Evolutionary conservation across 2,329 filamentous ascomycete genomes (phyloP).

Genomic region (Chaetomium globosum): DNA sequence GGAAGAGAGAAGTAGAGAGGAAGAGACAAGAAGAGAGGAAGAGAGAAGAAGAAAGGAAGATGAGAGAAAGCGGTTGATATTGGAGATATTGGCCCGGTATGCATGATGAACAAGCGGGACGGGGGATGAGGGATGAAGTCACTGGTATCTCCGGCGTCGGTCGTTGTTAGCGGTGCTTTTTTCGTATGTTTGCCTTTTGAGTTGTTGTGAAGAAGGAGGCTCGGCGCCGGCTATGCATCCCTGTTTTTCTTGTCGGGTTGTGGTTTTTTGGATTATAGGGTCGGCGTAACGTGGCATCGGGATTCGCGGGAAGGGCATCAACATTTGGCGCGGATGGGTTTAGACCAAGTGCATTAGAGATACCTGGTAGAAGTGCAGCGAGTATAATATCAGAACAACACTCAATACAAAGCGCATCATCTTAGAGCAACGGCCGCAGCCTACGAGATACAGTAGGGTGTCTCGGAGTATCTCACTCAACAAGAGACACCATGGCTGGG

Average conservation of each 20-base stretch:
- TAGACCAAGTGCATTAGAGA: conserved; percentile 12
- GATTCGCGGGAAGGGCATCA: background rate
- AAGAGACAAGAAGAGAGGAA: background rate
- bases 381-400: conserved; percentile 8
- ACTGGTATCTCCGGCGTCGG: background rate
- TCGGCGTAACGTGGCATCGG: conserved; percentile 15
- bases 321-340: conserved; percentile 5
- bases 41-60: background rate
- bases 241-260: background rate
- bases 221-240: background rate
- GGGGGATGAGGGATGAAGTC: background rate
- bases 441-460: background rate
- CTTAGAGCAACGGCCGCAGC: background rate
- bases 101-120: background rate
- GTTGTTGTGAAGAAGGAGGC: background rate
- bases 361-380: conserved; percentile 5
- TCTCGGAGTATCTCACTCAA: background rate
- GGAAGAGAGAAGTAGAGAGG: background rate
- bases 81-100: background rate
- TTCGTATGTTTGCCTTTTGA: background rate
- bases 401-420: background rate
- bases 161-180: background rate
- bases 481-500: background rate
- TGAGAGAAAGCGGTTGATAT: background rate
- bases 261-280: conserved; percentile 4